Conservation (phyloP, 179 eudicot species). For the Spergularia azorica region DNA sequence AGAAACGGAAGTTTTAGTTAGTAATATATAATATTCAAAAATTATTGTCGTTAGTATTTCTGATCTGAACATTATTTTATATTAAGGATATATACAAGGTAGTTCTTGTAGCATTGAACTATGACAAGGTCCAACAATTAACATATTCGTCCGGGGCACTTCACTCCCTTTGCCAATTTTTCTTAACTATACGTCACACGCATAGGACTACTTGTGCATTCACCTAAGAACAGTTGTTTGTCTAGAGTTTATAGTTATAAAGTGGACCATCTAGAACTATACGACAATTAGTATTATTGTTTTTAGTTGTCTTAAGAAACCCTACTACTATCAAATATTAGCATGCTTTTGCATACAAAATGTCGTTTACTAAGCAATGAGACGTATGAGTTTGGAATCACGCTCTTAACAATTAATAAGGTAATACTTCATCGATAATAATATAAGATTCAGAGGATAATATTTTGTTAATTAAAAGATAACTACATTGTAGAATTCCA, state of each 20-base stretch:
- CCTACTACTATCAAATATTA: too few species aligned
- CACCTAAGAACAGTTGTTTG: conserved; percentile 9
- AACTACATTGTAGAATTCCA: too few species aligned
- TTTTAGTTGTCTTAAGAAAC: neutral
- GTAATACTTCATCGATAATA: too few species aligned
- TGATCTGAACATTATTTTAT: conserved; percentile 10
- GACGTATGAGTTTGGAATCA: too few species aligned
- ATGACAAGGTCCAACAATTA: conserved; percentile 22
- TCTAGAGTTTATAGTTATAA: neutral
- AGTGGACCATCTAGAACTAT: conserved; percentile 16
- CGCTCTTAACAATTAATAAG: too few species aligned
- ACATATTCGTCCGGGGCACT: conserved; percentile 34
- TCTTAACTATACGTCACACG: conserved; percentile 9
- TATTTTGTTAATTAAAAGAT: too few species aligned
- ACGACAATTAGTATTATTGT: conserved; percentile 3
- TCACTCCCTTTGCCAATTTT: conserved; percentile 12
- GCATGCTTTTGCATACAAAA: too few species aligned
- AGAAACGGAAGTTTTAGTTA: too few species aligned
- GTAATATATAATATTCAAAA: neutral
- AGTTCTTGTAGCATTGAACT: conserved; percentile 19
- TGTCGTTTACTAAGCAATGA: too few species aligned
- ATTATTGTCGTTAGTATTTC: neutral
- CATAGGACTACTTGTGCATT: conserved; percentile 1
- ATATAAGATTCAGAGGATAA: too few species aligned
- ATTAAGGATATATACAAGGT: conserved; percentile 21